Conservation (phyloP, 371 early-diverging fungal genomes). For the Thermomucor indicae-seudaticae region DNA sequence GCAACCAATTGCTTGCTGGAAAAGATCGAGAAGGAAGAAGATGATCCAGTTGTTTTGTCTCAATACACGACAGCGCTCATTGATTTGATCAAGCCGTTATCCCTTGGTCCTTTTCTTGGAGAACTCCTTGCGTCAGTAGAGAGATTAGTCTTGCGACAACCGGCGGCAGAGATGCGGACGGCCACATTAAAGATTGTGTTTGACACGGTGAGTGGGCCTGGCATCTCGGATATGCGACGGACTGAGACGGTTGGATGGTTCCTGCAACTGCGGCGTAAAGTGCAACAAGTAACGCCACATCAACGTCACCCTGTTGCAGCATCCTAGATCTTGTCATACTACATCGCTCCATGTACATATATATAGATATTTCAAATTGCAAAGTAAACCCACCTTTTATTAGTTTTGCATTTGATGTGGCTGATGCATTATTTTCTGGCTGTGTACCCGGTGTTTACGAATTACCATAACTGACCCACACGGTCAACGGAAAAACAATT, state of each 20-base stretch:
- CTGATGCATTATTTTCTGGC: too few species aligned
- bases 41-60: slow-evolving; percentile 18
- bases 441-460: too few species aligned
- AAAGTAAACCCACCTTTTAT: too few species aligned
- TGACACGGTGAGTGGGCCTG: slow-evolving; percentile 45
- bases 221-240: slow-evolving; percentile 47
- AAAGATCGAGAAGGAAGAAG: slow-evolving; percentile 21
- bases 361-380: too few species aligned
- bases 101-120: slow-evolving; percentile 45
- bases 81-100: slow-evolving; percentile 43
- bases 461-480: too few species aligned
- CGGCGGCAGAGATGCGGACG: slow-evolving; percentile 16
- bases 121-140: slow-evolving; percentile 20
- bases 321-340: too few species aligned
- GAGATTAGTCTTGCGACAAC: slow-evolving; percentile 15
- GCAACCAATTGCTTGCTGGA: slow-evolving; percentile 47
- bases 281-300: neutral
- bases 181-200: slow-evolving; percentile 39
- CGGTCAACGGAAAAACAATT: too few species aligned
- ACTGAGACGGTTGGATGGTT: slow-evolving; percentile 49
- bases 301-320: neutral
- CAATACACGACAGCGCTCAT: slow-evolving; percentile 31
- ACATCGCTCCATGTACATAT: too few species aligned
- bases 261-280: slow-evolving; percentile 31
- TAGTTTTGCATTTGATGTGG: too few species aligned